Conservation (phyloP, 2,329 filamentous ascomycete species). For the Tolypocladium ovalisporum region DNA sequence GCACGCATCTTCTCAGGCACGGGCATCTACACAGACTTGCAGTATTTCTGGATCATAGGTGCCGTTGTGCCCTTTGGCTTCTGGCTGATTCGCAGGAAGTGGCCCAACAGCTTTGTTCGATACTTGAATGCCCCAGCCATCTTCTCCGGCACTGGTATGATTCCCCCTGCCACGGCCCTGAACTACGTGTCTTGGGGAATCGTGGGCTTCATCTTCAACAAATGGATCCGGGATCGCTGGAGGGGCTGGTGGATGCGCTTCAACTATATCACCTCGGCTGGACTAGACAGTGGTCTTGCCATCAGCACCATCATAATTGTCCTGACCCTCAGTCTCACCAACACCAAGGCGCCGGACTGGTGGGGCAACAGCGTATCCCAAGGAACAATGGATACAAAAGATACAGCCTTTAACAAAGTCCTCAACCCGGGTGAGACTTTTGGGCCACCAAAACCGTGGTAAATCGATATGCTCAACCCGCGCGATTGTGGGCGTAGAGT, state of each 20-base stretch:
- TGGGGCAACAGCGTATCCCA: slow-evolving; percentile 30
- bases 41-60: slow-evolving; percentile 30
- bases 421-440: slow-evolving; percentile 41
- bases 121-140: slow-evolving; percentile 47
- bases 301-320: slow-evolving; percentile 31
- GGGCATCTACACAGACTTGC: slow-evolving; percentile 24
- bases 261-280: slow-evolving; percentile 30
- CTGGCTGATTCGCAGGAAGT: slow-evolving; percentile 24
- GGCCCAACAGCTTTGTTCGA: slow-evolving; percentile 31
- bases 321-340: slow-evolving; percentile 30
- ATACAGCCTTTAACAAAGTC: slow-evolving; percentile 37
- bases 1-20: slow-evolving; percentile 23
- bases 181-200: slow-evolving; percentile 49
- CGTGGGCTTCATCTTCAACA: slow-evolving; percentile 47
- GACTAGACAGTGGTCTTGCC: slow-evolving; percentile 28
- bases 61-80: slow-evolving; percentile 21
- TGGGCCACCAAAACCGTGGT: slow-evolving; percentile 39
- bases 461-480: not conserved
- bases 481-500: not conserved
- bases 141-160: slow-evolving; percentile 39
- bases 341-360: slow-evolving; percentile 31
- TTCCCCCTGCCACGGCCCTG: slow-evolving; percentile 49
- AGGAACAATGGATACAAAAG: slow-evolving; percentile 44
- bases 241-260: slow-evolving; percentile 44
- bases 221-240: slow-evolving; percentile 39